Conservation (phyloP, 1,284 basidiomycete genomes). For the Cutaneotrichosporon cavernicola region DNA sequence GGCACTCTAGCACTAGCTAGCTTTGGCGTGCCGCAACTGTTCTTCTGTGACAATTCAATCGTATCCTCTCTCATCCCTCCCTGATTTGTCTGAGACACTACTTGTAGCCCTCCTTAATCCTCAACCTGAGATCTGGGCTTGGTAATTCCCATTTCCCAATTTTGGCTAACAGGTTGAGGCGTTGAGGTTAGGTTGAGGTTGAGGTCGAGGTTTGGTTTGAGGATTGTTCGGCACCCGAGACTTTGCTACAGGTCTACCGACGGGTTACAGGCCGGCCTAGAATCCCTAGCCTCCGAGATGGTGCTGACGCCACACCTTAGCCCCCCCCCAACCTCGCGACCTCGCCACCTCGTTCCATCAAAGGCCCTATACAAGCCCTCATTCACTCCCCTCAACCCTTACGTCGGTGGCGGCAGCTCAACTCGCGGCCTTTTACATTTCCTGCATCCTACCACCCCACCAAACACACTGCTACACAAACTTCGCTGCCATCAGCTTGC, state of each 20-base stretch:
- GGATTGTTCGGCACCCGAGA: not conserved
- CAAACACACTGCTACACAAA: not conserved
- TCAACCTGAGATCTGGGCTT: too few relatives aligned
- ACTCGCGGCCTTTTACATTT: not conserved
- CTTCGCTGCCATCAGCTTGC: not conserved
- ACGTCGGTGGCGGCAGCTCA: too few relatives aligned
- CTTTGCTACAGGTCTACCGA: too few relatives aligned
- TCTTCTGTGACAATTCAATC: slow-evolving; percentile 5
- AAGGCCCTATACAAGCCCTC: not conserved
- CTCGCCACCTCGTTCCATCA: not conserved
- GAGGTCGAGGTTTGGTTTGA: not conserved
- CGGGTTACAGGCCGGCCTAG: not conserved
- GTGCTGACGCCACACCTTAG: slow-evolving; percentile 11
- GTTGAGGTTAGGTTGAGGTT: not conserved
- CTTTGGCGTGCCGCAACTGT: not conserved
- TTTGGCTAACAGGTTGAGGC: too few relatives aligned
- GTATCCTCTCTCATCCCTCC: not conserved
- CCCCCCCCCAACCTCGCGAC: not conserved
- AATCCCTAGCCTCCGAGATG: not conserved
- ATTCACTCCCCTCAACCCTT: not conserved
- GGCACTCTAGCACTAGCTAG: not conserved
- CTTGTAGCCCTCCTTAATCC: too few relatives aligned
- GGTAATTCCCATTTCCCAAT: too few relatives aligned
- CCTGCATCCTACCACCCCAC: not conserved
- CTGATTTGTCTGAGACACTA: not conserved